Evolutionary conservation across 225 moss, liverwort and hornwort species (phyloP).

Genomic region (Physcomitrium patens): DNA sequence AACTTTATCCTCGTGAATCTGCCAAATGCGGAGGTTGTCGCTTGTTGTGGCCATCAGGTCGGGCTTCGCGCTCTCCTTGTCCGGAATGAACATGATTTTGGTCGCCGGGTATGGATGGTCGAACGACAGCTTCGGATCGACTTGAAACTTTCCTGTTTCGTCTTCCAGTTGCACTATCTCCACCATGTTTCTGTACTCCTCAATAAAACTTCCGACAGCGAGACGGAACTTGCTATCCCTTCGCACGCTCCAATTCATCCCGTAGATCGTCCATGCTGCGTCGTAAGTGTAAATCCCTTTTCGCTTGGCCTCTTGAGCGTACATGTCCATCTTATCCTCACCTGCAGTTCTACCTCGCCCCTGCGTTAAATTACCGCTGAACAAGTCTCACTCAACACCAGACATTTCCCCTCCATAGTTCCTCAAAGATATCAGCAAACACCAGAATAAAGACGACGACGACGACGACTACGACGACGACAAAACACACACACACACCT

Average conservation of each 20-base stretch:
- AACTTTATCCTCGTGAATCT: conserved; percentile 47
- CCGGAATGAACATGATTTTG: conserved; percentile 62
- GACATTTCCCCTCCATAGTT: background rate
- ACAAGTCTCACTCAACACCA: background rate
- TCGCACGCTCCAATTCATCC: conserved; percentile 61
- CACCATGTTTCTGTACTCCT: conserved; percentile 43
- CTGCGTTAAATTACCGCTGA: background rate
- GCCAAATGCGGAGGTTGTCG: conserved; percentile 58
- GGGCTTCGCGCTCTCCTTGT: conserved; percentile 49
- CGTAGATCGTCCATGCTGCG: conserved; percentile 62
- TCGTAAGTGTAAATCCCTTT: conserved; percentile 52
- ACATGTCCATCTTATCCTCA: conserved; percentile 31
- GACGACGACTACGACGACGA: too few relatives aligned
- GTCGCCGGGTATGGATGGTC: conserved; percentile 55
- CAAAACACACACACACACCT: too few relatives aligned
- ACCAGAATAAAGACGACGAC: too few relatives aligned
- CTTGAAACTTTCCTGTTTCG: conserved; percentile 44
- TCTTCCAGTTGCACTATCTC: conserved; percentile 51
- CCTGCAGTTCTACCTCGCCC: background rate
- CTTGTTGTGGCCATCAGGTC: conserved; percentile 62
- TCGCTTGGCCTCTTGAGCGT: conserved; percentile 26
- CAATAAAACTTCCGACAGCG: conserved; percentile 58
- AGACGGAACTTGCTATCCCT: conserved; percentile 52
- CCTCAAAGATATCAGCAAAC: too few relatives aligned
- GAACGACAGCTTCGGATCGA: conserved; percentile 57